A percentile compares a stretch with the other conserved stretches of the same genome.
These are phyloP conservation scores for Xerocomus nothofagi DNA, from an alignment of 1,284 basidiomycete species.

Conservation along the genomic window DNA sequence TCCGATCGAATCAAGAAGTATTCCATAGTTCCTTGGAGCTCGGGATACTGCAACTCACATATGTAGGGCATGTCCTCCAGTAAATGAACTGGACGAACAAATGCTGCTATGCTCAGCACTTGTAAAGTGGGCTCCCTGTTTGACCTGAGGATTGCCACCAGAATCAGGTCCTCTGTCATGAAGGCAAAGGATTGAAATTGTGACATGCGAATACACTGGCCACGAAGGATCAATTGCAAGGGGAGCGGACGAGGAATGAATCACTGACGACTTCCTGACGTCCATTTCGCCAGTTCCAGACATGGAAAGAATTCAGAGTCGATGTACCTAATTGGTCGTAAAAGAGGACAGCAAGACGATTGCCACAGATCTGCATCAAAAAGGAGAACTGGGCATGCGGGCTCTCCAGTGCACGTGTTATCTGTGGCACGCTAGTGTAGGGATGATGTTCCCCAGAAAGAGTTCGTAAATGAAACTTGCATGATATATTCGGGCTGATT, in stretches of 20 bases:
- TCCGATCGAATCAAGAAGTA: constrained; percentile 49
- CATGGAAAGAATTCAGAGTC: constrained; percentile 33
- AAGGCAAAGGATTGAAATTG: constrained; percentile 27
- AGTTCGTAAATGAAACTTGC: constrained; percentile 30
- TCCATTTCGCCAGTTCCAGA: constrained; percentile 64
- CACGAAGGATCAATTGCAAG: background rate
- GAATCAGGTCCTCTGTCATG: constrained; percentile 38
- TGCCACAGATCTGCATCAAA: constrained; percentile 33
- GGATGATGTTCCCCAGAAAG: constrained; percentile 30
- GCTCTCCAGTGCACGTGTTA: constrained; percentile 12
- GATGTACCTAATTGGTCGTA: constrained; percentile 4
- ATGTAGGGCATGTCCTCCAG: constrained; percentile 33
- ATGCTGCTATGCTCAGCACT: constrained; percentile 34
- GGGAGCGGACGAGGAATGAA: background rate
- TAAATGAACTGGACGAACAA: constrained; percentile 1
- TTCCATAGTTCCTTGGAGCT: constrained; percentile 26
- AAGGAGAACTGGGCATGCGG: constrained; percentile 15
- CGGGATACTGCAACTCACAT: constrained; percentile 43
- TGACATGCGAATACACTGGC: constrained; percentile 17
- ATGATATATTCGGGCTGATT: constrained; percentile 22
- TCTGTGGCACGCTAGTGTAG: constrained; percentile 6
- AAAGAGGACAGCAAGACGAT: constrained; percentile 24
- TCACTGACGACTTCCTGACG: constrained; percentile 38
- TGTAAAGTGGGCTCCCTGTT: constrained; percentile 23
- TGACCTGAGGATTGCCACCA: constrained; percentile 39